These are phyloP conservation scores for Perilla frutescens DNA, from an alignment of 257 asterid genomes.

Conservation along the genomic window DNA sequence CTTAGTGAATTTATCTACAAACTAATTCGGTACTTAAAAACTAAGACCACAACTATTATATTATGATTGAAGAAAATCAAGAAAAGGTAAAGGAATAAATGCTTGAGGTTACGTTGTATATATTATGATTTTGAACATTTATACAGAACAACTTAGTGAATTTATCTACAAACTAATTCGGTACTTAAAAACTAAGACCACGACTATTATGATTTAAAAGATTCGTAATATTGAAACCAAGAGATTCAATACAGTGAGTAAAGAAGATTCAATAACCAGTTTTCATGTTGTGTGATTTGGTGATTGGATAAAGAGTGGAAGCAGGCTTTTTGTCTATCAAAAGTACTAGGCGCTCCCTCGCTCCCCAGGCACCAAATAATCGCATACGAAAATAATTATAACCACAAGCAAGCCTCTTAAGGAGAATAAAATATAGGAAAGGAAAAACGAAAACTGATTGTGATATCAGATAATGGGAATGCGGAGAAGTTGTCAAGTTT, in stretches of 20 bases:
- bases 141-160: conserved; percentile 5
- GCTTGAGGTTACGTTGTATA: neutral
- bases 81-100: conserved; percentile 13
- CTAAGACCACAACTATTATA: neutral
- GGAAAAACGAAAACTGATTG: neutral
- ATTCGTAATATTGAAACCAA: conserved; percentile 10
- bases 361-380: neutral
- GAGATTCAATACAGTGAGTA: neutral
- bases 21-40: neutral
- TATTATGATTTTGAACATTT: neutral
- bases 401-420: conserved; percentile 1
- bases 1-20: neutral
- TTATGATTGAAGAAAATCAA: too few relatives aligned
- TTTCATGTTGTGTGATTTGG: neutral
- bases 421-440: neutral
- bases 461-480: conserved; percentile 13
- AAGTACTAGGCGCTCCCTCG: neutral
- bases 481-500: conserved; percentile 22
- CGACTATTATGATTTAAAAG: neutral
- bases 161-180: neutral
- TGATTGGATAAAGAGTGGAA: neutral
- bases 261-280: conserved; percentile 9
- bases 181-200: neutral
- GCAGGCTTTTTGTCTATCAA: conserved; percentile 5
- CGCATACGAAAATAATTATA: neutral